These are phyloP conservation scores for Schwanniomyces vanrijiae DNA, from an alignment of 805 yeast genomes.

Conservation along the genomic window DNA sequence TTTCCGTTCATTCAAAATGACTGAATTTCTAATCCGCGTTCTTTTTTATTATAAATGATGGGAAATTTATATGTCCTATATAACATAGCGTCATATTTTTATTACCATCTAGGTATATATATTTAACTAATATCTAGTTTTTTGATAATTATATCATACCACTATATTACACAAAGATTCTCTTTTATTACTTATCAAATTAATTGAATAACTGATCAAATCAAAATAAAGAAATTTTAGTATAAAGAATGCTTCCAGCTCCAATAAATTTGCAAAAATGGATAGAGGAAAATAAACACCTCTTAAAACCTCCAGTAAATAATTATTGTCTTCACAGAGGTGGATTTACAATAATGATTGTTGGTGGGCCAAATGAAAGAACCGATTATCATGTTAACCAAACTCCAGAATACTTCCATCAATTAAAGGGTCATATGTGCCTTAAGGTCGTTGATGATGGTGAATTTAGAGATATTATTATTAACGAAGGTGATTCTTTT, in stretches of 20 bases:
- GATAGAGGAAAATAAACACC: conserved; percentile 72
- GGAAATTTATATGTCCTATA: no score
- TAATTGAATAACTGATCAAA: neutral
- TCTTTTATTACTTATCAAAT: neutral
- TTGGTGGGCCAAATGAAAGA: conserved; percentile 93
- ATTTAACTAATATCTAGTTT: no score
- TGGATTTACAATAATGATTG: conserved; percentile 92
- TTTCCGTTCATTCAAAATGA: conserved; percentile 16
- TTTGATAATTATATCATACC: neutral
- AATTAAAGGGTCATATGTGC: conserved; percentile 83
- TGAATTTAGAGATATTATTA: conserved; percentile 68
- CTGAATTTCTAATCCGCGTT: no score
- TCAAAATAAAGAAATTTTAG: neutral
- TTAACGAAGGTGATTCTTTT: conserved; percentile 86
- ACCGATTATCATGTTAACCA: conserved; percentile 93
- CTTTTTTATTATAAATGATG: no score
- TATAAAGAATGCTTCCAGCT: conserved; percentile 44
- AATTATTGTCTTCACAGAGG: conserved; percentile 88
- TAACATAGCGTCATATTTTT: no score
- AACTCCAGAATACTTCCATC: conserved; percentile 92
- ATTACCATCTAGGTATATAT: no score
- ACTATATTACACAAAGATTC: neutral
- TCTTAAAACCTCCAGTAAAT: conserved; percentile 89
- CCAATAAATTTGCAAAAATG: conserved; percentile 81
- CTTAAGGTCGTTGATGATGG: conserved; percentile 75